Evolutionary conservation across 2,329 filamentous ascomycete genomes (phyloP).

Genomic region (Fonsecaea multimorphosa): DNA sequence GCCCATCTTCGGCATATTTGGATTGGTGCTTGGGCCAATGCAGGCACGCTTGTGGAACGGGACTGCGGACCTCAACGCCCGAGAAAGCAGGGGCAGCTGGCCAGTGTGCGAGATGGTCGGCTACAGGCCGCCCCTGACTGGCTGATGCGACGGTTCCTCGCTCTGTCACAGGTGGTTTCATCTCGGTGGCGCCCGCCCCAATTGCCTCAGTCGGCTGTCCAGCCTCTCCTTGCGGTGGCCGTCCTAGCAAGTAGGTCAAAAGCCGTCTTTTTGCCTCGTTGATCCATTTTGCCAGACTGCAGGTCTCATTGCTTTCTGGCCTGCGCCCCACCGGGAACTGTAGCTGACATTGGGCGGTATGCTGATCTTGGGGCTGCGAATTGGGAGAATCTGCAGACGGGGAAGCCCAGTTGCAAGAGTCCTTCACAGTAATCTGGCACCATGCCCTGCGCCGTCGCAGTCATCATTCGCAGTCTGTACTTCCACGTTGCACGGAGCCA

Average conservation of each 20-base stretch:
- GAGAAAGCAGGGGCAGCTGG: conserved; percentile 24
- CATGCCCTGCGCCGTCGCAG: conserved; percentile 18
- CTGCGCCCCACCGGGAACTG: conserved; percentile 25
- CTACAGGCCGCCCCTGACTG: conserved; percentile 31
- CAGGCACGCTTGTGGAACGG: conserved; percentile 31
- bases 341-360: conserved; percentile 30
- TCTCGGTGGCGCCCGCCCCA: conserved; percentile 23
- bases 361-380: conserved; percentile 38
- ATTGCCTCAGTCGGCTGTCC: conserved; percentile 23
- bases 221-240: conserved; percentile 17
- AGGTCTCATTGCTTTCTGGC: conserved; percentile 13
- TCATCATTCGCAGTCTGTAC: conserved; percentile 29
- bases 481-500: conserved; percentile 37
- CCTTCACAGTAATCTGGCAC: conserved; percentile 25
- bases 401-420: conserved; percentile 31
- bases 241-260: conserved; percentile 10
- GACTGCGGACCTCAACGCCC: conserved; percentile 33
- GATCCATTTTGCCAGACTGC: conserved; percentile 17
- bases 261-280: conserved; percentile 20
- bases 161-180: conserved; percentile 36
- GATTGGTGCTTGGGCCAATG: conserved; percentile 28
- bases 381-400: conserved; percentile 29
- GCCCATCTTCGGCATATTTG: conserved; percentile 28
- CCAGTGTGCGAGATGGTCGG: conserved; percentile 34
- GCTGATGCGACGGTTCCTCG: conserved; percentile 14